Conservation (phyloP, 2,329 filamentous ascomycete species). For the Penicillium hesseltinei region DNA sequence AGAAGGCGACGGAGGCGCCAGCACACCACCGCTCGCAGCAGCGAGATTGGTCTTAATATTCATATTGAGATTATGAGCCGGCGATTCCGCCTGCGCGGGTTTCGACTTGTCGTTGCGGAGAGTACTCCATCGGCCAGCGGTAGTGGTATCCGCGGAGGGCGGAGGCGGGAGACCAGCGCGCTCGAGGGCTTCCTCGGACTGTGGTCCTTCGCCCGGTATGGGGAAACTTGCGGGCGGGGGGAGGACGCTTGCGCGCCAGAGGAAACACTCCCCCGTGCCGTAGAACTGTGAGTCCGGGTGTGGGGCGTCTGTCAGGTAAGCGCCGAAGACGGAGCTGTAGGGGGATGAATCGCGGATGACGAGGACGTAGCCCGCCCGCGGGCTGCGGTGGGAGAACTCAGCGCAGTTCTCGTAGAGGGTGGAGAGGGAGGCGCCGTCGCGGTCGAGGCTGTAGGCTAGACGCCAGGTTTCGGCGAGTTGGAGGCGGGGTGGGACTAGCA, state of each 20-base stretch:
- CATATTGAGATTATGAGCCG: constrained; percentile 23
- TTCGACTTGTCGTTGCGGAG: constrained; percentile 37
- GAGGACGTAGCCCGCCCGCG: constrained; percentile 81
- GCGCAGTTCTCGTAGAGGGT: constrained; percentile 83
- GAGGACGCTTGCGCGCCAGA: constrained; percentile 74
- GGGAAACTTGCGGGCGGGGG: constrained; percentile 35
- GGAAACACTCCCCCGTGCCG: constrained; percentile 93
- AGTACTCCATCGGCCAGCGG: constrained; percentile 61
- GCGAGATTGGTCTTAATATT: constrained; percentile 27
- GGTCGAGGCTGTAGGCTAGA: constrained; percentile 83
- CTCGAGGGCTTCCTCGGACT: constrained; percentile 46
- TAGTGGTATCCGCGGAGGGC: constrained; percentile 64
- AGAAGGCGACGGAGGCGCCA: constrained; percentile 26
- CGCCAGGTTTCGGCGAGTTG: constrained; percentile 86
- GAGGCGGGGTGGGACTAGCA: constrained; percentile 80
- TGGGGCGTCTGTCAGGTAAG: constrained; percentile 87
- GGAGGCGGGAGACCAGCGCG: constrained; percentile 64
- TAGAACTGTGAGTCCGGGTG: constrained; percentile 82
- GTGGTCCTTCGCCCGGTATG: constrained; percentile 15
- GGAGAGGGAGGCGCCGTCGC: constrained; percentile 81
- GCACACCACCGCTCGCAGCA: constrained; percentile 23
- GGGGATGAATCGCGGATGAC: constrained; percentile 70
- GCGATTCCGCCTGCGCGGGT: constrained; percentile 12
- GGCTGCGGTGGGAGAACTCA: constrained; percentile 61
- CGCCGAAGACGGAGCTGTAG: constrained; percentile 68